phyloP scores from a whole-genome alignment of 2,329 filamentous ascomycete species.

The Helicocarpus griseus region DNA sequence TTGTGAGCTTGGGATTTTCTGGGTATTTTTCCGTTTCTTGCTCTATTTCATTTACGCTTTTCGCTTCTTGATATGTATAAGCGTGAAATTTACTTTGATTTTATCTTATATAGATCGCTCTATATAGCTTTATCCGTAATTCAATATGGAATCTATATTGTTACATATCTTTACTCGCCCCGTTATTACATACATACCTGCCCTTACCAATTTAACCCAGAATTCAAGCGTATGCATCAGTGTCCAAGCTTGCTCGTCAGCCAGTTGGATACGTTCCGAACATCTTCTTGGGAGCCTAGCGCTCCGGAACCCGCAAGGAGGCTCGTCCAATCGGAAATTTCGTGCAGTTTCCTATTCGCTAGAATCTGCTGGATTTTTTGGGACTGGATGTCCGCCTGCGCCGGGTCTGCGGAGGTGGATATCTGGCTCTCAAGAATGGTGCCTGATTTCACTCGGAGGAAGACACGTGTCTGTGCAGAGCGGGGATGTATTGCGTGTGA shows the following conservation, averaged over 20 bases:
- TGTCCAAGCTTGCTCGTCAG: constrained; percentile 16
- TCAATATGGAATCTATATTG: not conserved
- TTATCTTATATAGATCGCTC: not conserved
- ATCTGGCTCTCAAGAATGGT: constrained; percentile 31
- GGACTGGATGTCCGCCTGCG: constrained; percentile 25
- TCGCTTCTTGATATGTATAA: constrained; percentile 5
- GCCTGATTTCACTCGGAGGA: constrained; percentile 32
- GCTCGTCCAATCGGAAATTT: constrained; percentile 34
- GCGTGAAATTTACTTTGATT: not conserved
- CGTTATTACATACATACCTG: not conserved
- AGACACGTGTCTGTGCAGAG: constrained; percentile 28
- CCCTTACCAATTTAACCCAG: no score
- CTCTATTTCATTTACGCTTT: no score
- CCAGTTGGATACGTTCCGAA: constrained; percentile 13
- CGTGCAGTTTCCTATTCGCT: constrained; percentile 38
- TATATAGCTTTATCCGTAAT: not conserved
- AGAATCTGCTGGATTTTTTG: constrained; percentile 21
- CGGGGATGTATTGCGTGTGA: not conserved
- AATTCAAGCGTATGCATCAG: constrained; percentile 1
- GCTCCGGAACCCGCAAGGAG: constrained; percentile 9
- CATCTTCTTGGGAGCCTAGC: constrained; percentile 6
- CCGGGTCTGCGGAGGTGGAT: constrained; percentile 26
- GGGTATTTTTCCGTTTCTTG: not conserved
- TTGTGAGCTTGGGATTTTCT: not conserved
- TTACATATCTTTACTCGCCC: no score